A percentile compares a stretch with the other conserved stretches of the same genome.
These are phyloP conservation scores for Phytophthora podocarpi DNA, from an alignment of 352 stramenopile genomes.

Conservation along the genomic window DNA sequence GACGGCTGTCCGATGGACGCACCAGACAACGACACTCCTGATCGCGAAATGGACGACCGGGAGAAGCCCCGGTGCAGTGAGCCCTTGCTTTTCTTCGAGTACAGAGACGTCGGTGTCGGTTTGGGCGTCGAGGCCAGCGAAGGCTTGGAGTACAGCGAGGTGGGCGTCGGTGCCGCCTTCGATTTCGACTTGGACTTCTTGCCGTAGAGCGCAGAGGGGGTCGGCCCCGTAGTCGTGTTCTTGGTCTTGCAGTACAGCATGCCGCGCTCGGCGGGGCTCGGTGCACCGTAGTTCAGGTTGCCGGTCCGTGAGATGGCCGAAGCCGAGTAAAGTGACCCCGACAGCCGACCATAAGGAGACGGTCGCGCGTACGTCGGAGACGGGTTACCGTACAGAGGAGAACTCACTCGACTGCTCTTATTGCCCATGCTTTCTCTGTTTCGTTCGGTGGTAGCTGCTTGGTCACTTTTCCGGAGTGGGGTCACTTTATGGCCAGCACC, in stretches of 20 bases:
- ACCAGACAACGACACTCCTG: constrained; percentile 22
- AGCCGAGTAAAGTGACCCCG: constrained; percentile 29
- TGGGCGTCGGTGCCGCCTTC: constrained; percentile 18
- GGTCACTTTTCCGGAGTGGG: constrained; percentile 17
- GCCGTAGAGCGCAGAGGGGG: constrained; percentile 27
- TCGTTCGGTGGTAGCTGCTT: neutral
- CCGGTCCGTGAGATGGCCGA: constrained; percentile 13
- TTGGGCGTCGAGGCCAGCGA: constrained; percentile 18
- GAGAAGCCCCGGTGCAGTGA: constrained; percentile 22
- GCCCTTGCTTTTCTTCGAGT: constrained; percentile 32
- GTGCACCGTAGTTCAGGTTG: constrained; percentile 21
- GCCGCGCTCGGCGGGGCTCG: constrained; percentile 27
- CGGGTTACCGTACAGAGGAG: constrained; percentile 20
- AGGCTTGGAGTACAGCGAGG: constrained; percentile 30
- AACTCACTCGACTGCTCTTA: constrained; percentile 27
- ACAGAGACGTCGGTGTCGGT: constrained; percentile 33
- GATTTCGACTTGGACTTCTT: constrained; percentile 27
- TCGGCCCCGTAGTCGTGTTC: constrained; percentile 12
- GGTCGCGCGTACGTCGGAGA: constrained; percentile 24
- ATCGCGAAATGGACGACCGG: constrained; percentile 26
- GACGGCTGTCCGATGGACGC: constrained; percentile 24
- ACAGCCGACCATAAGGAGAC: constrained; percentile 19
- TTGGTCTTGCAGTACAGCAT: constrained; percentile 40
- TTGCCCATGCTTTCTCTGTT: constrained; percentile 29
- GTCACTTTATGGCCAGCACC: constrained; percentile 9